Percentiles rank a stretch among this genome's conserved stretches.
Conservation (phyloP, 2,329 filamentous ascomycete species). For the Didymella keratinophila region DNA sequence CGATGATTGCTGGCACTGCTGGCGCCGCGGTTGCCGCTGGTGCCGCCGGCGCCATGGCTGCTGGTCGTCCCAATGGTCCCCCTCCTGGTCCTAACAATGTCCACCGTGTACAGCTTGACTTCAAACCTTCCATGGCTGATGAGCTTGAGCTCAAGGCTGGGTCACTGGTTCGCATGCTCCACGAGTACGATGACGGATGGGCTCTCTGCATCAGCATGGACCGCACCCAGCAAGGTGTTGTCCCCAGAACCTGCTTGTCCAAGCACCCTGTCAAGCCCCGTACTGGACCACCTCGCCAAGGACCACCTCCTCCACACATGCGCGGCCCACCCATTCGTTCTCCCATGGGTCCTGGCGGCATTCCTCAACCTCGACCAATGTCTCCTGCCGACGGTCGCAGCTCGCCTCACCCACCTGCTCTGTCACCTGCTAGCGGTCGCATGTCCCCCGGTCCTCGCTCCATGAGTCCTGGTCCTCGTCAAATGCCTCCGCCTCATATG, state of each 20-base stretch:
- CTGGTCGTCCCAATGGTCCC: constrained; percentile 69
- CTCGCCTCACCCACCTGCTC: constrained; percentile 57
- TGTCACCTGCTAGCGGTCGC: constrained; percentile 51
- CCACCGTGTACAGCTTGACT: constrained; percentile 93
- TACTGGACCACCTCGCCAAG: constrained; percentile 60
- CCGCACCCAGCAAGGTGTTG: constrained; percentile 89
- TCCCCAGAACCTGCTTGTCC: constrained; percentile 91
- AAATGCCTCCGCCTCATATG: constrained; percentile 38
- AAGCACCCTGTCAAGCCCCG: constrained; percentile 90
- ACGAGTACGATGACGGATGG: constrained; percentile 99
- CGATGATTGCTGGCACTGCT: constrained; percentile 28
- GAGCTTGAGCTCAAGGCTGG: constrained; percentile 84
- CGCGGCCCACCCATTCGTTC: constrained; percentile 42
- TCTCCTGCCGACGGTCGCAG: constrained; percentile 54
- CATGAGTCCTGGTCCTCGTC: constrained; percentile 48
- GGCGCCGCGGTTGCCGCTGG: constrained; percentile 61
- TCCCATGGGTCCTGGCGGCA: constrained; percentile 44
- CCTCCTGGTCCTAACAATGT: constrained; percentile 66
- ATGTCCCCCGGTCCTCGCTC: constrained; percentile 42
- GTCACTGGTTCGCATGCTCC: constrained; percentile 84
- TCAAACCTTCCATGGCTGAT: constrained; percentile 89
- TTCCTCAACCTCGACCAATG: constrained; percentile 48
- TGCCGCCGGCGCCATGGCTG: constrained; percentile 59
- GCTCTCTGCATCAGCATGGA: constrained; percentile 92
- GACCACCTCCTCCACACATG: constrained; percentile 56